Evolutionary conservation across 176 grass and related monocot species (phyloP), one percentile per base, ranked within the genome.

Genomic region (Luzula sylvatica): DNA sequence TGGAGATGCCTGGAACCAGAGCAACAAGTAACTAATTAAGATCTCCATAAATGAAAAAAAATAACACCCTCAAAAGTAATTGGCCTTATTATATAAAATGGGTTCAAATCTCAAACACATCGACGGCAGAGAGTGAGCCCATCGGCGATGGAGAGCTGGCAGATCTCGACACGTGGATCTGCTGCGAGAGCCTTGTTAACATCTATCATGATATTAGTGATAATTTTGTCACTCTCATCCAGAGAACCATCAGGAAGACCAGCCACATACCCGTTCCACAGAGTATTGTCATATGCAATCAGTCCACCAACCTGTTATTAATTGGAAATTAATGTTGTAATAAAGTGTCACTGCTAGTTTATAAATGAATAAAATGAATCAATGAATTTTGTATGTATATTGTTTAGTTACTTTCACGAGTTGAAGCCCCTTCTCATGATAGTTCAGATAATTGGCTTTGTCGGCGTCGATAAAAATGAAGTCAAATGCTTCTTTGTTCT

Each of bases 251-350:
- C 68, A 44, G 66, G 66, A 8, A 65, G 65, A n/a, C 48, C 12
- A 17, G 39, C 68, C 1, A 87, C 82, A 5, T 66, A 57, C 4
- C 82, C 82, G 4, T 54, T 58, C 63, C 71, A 94, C 24, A 94
- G 65, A 28, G 78, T 94, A 75, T 87, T 94, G 72, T 94, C 82
- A 56, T 87, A 94, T 8, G 57, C 78, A 11, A 94, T 74, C 15
- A 80, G 48, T 18, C 87, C 78, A 39, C 87, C 72, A 28, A 77
- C 59, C 30, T 35, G 5, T 35, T 35, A 35, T n/a, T n/a, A 35
- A n/a, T n/a, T n/a, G n/a, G n/a, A n/a, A n/a, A n/a, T 35, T 35
- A 35, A 35, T 9, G 7, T 35, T 9, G 30, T 35, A 35, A 35
- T 35, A 4, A 32, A 4, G 29, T 32, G 29, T 32, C 3, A 32